Percentiles rank a stretch among this genome's conserved stretches.
These are phyloP conservation scores for Arachnopeziza araneosa DNA, from an alignment of 2,329 filamentous ascomycete genomes.

Conservation along the genomic window DNA sequence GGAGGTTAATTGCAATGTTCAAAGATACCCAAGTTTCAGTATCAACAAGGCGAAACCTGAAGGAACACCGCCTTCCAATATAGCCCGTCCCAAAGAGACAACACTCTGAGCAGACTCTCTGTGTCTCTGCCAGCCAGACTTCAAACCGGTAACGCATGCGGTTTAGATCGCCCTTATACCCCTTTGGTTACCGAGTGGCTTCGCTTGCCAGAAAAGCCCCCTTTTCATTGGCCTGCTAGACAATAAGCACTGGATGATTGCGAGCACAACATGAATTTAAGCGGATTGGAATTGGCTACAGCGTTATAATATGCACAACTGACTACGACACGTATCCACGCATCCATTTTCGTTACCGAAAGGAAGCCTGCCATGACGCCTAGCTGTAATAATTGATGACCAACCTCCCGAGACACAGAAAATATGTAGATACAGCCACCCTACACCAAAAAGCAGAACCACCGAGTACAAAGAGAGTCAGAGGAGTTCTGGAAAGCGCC, in stretches of 20 bases:
- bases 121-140: not conserved
- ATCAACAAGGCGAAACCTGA: no score
- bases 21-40: no score
- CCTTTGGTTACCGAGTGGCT: not conserved
- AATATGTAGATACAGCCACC: not conserved
- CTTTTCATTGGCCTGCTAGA: not conserved
- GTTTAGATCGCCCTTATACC: not conserved
- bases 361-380: not conserved
- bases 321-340: not conserved
- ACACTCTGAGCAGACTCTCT: no score
- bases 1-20: no score
- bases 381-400: no score
- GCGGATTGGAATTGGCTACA: not conserved
- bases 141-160: not conserved
- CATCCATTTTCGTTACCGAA: not conserved
- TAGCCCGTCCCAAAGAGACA: no score
- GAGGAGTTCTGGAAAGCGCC: no score
- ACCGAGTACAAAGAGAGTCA: no score
- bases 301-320: not conserved
- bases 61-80: no score
- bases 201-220: not conserved
- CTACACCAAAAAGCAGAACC: not conserved
- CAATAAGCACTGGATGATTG: not conserved
- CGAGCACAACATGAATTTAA: not conserved
- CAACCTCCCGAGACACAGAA: not conserved